Evolutionary conservation across 2,329 filamentous ascomycete genomes (phyloP).

Genomic region (Aspergillus luchuensis): DNA sequence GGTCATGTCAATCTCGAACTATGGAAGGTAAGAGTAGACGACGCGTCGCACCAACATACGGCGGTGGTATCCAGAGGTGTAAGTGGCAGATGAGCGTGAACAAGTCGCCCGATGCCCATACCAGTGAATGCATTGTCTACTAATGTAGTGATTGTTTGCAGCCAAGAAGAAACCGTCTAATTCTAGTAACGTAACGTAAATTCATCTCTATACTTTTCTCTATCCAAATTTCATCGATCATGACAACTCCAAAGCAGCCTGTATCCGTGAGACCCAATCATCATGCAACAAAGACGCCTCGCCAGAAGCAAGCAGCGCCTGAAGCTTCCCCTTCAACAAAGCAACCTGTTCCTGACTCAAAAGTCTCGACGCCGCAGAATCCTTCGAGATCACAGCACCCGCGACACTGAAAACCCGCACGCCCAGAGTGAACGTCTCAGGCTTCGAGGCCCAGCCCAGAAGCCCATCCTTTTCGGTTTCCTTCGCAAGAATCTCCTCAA

Average conservation of each 20-base stretch:
- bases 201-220: conserved; percentile 24
- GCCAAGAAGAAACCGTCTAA: background rate
- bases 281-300: conserved; percentile 31
- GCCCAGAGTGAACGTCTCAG: conserved; percentile 61
- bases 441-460: conserved; percentile 71
- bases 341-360: conserved; percentile 19
- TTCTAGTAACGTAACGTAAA: background rate
- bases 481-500: conserved; percentile 32
- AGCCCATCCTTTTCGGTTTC: conserved; percentile 59
- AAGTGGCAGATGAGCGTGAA: background rate
- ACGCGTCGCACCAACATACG: background rate
- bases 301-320: conserved; percentile 29
- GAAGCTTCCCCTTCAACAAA: conserved; percentile 27
- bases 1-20: background rate
- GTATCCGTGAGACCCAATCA: conserved; percentile 36
- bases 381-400: conserved; percentile 31
- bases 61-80: background rate
- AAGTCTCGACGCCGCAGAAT: conserved; percentile 21
- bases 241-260: conserved; percentile 22
- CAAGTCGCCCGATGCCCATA: background rate
- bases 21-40: background rate
- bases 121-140: background rate
- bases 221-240: conserved; percentile 16
- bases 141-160: background rate
- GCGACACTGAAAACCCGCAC: conserved; percentile 44